Base-by-base conservation (phyloP, 2,329 filamentous ascomycete genomes). In the Trichoderma gracile region DNA sequence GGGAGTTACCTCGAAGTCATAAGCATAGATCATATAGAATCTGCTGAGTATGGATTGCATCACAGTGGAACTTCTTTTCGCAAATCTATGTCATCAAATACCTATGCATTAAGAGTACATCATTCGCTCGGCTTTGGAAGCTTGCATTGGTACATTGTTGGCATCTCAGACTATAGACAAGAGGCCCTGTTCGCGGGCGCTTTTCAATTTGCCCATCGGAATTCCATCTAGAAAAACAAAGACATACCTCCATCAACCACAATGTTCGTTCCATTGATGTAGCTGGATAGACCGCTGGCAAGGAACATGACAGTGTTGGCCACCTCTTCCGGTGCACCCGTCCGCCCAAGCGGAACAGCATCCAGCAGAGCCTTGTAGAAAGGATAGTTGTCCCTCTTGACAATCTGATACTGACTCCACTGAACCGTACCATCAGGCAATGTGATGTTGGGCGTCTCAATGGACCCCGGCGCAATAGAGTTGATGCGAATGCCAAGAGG, bases 291-390 rank as follows among this genome's bases (percentile, higher is more conserved):
- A 0, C 19, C 30, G 3, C 72, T 72, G 0, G 68, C 69, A 3
- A 73, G 23, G 14, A 72, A 73, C 0, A 73, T 17, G 0, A 68
- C 69, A 0, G 70, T 68, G 12, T 73, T 73, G 0, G 71, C 70
- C 0, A 71, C 27, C 14, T 73, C 71, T 27, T 71, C 58, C 0
- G 60, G 66, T 17, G 40, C 25, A 1, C 72, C 71, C 1, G 68
- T 42, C 3, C 52, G 55, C 0, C 67, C 67, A 14, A 73, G 27
- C 0, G 70, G 66, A 23, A 73, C 61, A 5, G 38, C 42, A 1
- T 60, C 53, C 1, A 68, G 3, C 1, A 72, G n/a, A 0, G 5
- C 17, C 1, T 69, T 40, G 0, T 68, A 55, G 3, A 54, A 69
- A 0, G 56, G 62, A 0, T 69, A 71, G 0, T 67, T 64, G 2